Conservation (phyloP, 2,329 filamentous ascomycete genomes). For the Pestalotiopsis fici region DNA sequence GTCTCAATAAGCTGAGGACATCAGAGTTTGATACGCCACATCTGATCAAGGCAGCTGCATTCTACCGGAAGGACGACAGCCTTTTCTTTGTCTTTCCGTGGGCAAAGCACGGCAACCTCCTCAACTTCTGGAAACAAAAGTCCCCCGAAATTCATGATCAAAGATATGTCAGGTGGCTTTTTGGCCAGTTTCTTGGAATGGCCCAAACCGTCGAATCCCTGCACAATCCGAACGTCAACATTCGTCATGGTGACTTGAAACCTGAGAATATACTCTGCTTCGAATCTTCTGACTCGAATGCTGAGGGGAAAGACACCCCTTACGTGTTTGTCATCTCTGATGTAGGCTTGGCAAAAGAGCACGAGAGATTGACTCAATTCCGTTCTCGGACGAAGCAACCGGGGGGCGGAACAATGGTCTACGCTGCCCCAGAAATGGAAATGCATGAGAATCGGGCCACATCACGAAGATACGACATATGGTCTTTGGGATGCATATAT, state of each 20-base stretch:
- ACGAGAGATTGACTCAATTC: background rate
- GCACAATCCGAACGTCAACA: background rate
- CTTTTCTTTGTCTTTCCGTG: conserved; percentile 15
- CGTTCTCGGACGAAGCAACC: background rate
- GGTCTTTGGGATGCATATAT: conserved; percentile 16
- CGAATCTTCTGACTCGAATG: background rate
- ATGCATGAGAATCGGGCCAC: background rate
- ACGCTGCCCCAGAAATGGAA: conserved; percentile 13
- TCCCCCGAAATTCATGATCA: background rate
- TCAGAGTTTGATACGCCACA: background rate
- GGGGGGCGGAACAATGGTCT: background rate
- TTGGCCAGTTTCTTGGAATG: background rate
- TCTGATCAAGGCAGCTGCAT: background rate
- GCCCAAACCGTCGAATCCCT: conserved; percentile 8
- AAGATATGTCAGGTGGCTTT: conserved; percentile 10
- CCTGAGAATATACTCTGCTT: conserved; percentile 16
- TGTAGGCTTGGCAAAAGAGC: conserved; percentile 16
- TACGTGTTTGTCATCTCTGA: conserved; percentile 14
- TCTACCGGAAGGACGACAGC: background rate
- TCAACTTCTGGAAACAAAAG: conserved; percentile 6
- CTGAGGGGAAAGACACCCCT: background rate
- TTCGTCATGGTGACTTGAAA: conserved; percentile 18
- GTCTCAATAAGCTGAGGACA: background rate
- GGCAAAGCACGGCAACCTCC: conserved; percentile 14
- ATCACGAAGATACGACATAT: conserved; percentile 16